Evolutionary conservation across 2,329 filamentous ascomycete genomes (phyloP).

Genomic region (Colletotrichum destructivum): DNA sequence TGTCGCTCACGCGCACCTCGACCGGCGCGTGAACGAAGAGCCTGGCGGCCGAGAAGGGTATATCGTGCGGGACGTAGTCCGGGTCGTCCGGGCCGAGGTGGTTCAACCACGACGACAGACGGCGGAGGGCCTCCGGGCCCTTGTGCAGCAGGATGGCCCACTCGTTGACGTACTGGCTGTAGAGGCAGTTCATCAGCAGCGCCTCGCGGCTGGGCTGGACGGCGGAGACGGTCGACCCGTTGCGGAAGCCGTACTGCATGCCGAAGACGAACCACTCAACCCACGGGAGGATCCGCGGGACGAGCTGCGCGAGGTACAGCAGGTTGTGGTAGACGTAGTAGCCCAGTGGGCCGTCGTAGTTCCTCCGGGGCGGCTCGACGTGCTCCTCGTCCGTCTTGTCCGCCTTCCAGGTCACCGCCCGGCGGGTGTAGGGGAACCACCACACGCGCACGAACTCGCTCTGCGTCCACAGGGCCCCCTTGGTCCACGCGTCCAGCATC

Average conservation of each 20-base stretch:
- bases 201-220: constrained; percentile 86
- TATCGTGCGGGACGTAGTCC: constrained; percentile 75
- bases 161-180: constrained; percentile 98
- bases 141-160: constrained; percentile 92
- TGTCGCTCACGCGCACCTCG: constrained; percentile 89
- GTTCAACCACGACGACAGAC: constrained; percentile 90
- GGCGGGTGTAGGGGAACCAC: constrained; percentile 96
- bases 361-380: constrained; percentile 74
- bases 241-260: constrained; percentile 94
- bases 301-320: constrained; percentile 82
- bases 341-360: constrained; percentile 86
- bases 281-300: constrained; percentile 86
- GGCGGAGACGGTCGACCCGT: constrained; percentile 77
- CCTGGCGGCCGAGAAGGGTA: constrained; percentile 85
- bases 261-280: constrained; percentile 98
- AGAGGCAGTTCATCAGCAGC: constrained; percentile 96
- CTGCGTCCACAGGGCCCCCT: constrained; percentile 80
- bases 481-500: constrained; percentile 80
- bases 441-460: constrained; percentile 94
- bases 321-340: constrained; percentile 95
- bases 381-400: constrained; percentile 78
- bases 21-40: constrained; percentile 92
- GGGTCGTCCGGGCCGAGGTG: constrained; percentile 73
- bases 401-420: constrained; percentile 92
- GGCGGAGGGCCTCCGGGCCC: constrained; percentile 87